Evolutionary conservation across 192 early-diverging fungal genomes (phyloP), one percentile per base, ranked within the genome.

Genomic region (Linnemannia hyalina): DNA sequence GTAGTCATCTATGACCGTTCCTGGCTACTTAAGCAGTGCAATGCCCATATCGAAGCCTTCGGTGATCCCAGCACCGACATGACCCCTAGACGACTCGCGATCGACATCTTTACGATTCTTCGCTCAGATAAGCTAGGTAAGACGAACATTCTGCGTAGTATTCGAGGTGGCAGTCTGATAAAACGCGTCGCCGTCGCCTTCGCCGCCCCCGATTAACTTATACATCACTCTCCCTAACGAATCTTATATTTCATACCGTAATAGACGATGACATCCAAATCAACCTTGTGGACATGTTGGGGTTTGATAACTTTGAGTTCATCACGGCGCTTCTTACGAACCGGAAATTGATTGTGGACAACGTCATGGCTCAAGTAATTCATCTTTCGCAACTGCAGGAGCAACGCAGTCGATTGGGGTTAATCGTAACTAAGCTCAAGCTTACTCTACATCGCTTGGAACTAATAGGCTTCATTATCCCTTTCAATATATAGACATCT

Each of bases 301-400:
- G 96, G 9, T 96, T 90, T 80, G 91, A 91, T 18, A 94, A 93
- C 75, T 87, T 97, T 54, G 93, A 94, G 42, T 94, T 97, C 70
- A 92, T 95, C 40, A 79, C 88, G 1, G 84, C 82, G 1, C 88
- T 97, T 0, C 74, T 96, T 7, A 65, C 87, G 2, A 90, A 95
- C 78, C 87, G 96, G 4, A 60, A 82, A 3, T 83, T 81, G 23
- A 92, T 97, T 73, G 90, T 97, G 7, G 80, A 92, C 18, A 93
- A 92, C 73, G 93, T 96, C 63, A 90, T 91, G 76, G 85, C 70
- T 38, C 82, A 92, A 90, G 90, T 90, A 89, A 32, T 38, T 9
- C 36, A 78, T 26, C 16, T 8, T 38, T 20, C 20, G 4, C 15
- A 73, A 32, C 4, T 0, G 22, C 10, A 0, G 29, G 23, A 29